Evolutionary conservation across 108 stramenopile species (phyloP).

Genomic region (Fragilariopsis cylindrus): DNA sequence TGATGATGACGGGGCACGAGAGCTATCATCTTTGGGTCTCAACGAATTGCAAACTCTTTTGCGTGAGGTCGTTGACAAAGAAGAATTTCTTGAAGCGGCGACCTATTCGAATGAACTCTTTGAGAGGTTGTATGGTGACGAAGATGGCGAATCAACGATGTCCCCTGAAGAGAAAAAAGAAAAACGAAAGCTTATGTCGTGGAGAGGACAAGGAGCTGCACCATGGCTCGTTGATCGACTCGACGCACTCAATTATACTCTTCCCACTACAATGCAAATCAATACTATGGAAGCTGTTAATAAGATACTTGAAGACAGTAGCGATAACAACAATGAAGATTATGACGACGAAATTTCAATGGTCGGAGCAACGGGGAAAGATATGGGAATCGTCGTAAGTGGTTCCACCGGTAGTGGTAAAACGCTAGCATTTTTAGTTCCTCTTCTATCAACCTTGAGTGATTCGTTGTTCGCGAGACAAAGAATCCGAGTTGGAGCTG

Average conservation of each 20-base stretch:
- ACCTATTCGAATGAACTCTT: slow-evolving; percentile 61
- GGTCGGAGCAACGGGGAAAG: slow-evolving; percentile 46
- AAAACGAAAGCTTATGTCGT: slow-evolving; percentile 58
- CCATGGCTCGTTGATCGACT: slow-evolving; percentile 83
- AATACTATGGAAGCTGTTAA: slow-evolving; percentile 84
- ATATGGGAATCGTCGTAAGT: slow-evolving; percentile 76
- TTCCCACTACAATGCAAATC: slow-evolving; percentile 89
- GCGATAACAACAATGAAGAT: slow-evolving; percentile 24
- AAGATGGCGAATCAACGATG: slow-evolving; percentile 1
- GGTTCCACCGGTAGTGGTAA: slow-evolving; percentile 70
- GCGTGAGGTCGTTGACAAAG: slow-evolving; percentile 56
- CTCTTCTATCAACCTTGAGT: slow-evolving; percentile 70
- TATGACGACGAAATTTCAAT: slow-evolving; percentile 47
- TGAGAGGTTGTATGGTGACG: slow-evolving; percentile 42
- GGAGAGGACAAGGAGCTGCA: slow-evolving; percentile 77
- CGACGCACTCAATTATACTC: slow-evolving; percentile 63
- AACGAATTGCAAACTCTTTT: slow-evolving; percentile 85
- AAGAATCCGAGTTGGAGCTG: slow-evolving; percentile 71
- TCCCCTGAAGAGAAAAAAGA: slow-evolving; percentile 42
- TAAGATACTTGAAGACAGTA: slow-evolving; percentile 42
- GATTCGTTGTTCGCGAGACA: slow-evolving; percentile 77
- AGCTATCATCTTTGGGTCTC: slow-evolving; percentile 54
- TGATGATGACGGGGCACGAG: not conserved
- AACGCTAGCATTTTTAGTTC: slow-evolving; percentile 79
- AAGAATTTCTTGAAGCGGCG: slow-evolving; percentile 72